Percentiles rank a stretch among this genome's conserved stretches.
phyloP scores from a whole-genome alignment of 768 basidiomycete species.

The Piloderma croceum region DNA sequence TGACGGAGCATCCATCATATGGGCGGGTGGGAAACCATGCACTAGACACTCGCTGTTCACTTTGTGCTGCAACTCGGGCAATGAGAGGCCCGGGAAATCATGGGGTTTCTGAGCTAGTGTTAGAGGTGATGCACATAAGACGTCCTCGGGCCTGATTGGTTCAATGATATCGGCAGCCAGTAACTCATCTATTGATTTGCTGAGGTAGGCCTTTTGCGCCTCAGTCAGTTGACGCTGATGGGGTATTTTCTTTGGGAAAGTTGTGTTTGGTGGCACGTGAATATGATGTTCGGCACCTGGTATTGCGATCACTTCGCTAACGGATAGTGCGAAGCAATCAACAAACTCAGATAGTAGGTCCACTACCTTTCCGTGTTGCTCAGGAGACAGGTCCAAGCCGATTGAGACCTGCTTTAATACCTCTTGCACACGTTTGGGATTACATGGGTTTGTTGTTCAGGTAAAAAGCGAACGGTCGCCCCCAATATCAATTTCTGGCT shows the following conservation, averaged over 20 bases:
- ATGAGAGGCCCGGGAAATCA: conserved; percentile 20
- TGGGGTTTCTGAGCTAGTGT: conserved; percentile 35
- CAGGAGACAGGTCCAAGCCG: conserved; percentile 24
- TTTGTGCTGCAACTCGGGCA: conserved; percentile 28
- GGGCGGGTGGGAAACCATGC: conserved; percentile 17
- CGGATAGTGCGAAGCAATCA: conserved; percentile 34
- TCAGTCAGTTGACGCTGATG: conserved; percentile 27
- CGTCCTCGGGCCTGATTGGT: conserved; percentile 22
- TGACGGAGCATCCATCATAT: too few relatives aligned
- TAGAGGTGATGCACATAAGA: conserved; percentile 30
- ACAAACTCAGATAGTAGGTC: conserved; percentile 25
- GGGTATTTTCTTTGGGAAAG: conserved; percentile 26
- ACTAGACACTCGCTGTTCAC: conserved; percentile 31
- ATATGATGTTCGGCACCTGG: conserved; percentile 28
- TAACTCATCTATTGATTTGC: conserved; percentile 28
- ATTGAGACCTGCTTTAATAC: conserved; percentile 14
- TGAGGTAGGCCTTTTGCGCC: conserved; percentile 27
- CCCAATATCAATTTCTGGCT: background rate
- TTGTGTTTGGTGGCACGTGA: conserved; percentile 23
- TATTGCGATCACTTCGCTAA: conserved; percentile 32
- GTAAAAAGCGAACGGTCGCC: conserved; percentile 4
- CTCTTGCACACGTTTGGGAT: conserved; percentile 10
- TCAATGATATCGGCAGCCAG: too few relatives aligned
- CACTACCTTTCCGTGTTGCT: conserved; percentile 17
- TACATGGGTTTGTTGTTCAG: conserved; percentile 7